Evolutionary conservation across 2,329 filamentous ascomycete species (phyloP).

Genomic region (Diaporthe citri): DNA sequence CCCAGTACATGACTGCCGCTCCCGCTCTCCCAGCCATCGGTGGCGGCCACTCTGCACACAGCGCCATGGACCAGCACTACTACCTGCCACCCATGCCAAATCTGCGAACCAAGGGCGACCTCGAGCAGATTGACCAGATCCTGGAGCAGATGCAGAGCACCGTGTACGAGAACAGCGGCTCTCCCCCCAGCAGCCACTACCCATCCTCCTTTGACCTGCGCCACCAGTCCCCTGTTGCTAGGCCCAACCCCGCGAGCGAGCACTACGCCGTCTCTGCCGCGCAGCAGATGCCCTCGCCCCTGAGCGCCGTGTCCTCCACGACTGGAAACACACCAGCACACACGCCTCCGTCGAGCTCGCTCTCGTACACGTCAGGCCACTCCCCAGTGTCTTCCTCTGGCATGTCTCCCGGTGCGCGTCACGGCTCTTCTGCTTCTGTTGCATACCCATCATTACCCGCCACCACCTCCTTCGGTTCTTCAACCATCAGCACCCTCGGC

Average conservation of each 20-base stretch:
- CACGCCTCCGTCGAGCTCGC: constrained; percentile 80
- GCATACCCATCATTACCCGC: constrained; percentile 83
- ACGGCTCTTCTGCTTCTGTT: constrained; percentile 70
- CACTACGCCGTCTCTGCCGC: constrained; percentile 60
- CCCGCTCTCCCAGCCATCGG: constrained; percentile 67
- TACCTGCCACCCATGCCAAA: constrained; percentile 89
- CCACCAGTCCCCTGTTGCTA: constrained; percentile 53
- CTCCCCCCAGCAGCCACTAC: constrained; percentile 83
- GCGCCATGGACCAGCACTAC: constrained; percentile 82
- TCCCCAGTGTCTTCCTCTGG: constrained; percentile 79
- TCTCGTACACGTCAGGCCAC: constrained; percentile 83
- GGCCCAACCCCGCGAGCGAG: constrained; percentile 46
- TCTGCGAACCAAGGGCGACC: constrained; percentile 91
- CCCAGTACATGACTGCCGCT: constrained; percentile 66
- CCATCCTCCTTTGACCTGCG: constrained; percentile 74
- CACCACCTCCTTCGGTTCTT: constrained; percentile 77
- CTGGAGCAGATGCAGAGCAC: constrained; percentile 96
- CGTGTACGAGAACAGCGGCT: constrained; percentile 91
- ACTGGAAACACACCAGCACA: constrained; percentile 77
- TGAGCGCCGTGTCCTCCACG: constrained; percentile 69
- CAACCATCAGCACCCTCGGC: constrained; percentile 78
- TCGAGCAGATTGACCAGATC: constrained; percentile 94
- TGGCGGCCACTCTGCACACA: constrained; percentile 64
- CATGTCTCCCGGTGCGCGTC: constrained; percentile 75
- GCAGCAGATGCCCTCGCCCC: constrained; percentile 70